Evolutionary conservation across 1,284 basidiomycete species (phyloP), one percentile per base, ranked within the genome.

Genomic region (Papiliotrema fonsecae): DNA sequence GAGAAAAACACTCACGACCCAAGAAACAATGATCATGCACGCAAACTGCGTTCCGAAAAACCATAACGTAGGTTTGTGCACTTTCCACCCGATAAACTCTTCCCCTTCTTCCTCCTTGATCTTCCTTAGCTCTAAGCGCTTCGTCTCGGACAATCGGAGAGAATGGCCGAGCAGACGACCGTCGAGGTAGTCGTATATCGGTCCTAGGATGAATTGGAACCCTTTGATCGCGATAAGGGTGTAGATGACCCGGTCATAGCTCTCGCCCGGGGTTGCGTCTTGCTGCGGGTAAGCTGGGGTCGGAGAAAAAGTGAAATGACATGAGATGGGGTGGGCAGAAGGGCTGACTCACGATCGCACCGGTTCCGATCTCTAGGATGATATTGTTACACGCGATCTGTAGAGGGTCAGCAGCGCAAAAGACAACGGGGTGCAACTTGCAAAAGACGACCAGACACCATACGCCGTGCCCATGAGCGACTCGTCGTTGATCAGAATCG

Each of bases 161-260:
- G 70, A 62, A 40, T 69, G 64, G 16, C 64, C 69, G 25, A 72
- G 56, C 60, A 64, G 68, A 13, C 49, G 51, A 7, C 54, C 59
- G 51, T 73, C 65, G 45, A 72, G 52, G 42, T 52, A 50, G 40
- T 69, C 57, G 57, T 75, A 75, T 24, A 65, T 38, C 2, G 70
- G 59, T 11, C 75, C 73, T 18, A 63, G 64, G 48, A 65, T 39
- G 32, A 74, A 57, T 37, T 77, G 67, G 41, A 75, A 42, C 1
- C 56, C 54, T 52, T 76, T 76, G 57, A 75, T 57, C n/a, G 66
- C 75, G 57, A 77, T 74, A 44, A 76, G 55, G 45, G 76, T 60
- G 50, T 67, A 66, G 31, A 76, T 68, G 30, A 75, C 74, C 22
- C 60, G 59, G 48, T 66, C 50, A 62, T 76, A 76, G 35, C 66